Percentiles rank a stretch among this genome's conserved stretches.
These are phyloP conservation scores for Malania oleifera DNA, from an alignment of 164 flowering plant genomes.

Conservation along the genomic window DNA sequence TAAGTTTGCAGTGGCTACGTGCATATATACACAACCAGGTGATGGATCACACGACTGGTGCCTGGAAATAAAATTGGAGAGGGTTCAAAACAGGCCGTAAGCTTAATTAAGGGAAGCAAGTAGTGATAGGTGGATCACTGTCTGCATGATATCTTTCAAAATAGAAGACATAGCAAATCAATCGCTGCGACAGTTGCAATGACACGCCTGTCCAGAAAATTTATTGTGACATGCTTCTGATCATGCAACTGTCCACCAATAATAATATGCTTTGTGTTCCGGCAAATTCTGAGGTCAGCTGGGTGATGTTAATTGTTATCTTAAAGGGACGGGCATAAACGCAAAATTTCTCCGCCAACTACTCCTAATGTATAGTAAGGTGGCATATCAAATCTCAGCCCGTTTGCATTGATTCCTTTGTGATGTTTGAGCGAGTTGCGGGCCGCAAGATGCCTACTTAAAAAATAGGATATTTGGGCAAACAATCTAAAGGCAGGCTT, in stretches of 20 bases:
- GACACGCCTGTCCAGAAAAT: slow-evolving; percentile 15
- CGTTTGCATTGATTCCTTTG: too few relatives aligned
- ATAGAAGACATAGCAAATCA: slow-evolving; percentile 29
- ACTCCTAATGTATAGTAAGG: too few relatives aligned
- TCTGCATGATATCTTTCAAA: slow-evolving; percentile 37
- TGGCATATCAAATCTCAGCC: too few relatives aligned
- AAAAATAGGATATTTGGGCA: too few relatives aligned
- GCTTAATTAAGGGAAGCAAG: slow-evolving; percentile 3
- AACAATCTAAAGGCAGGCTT: too few relatives aligned
- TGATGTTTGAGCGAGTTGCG: too few relatives aligned
- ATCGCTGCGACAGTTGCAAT: slow-evolving; percentile 23
- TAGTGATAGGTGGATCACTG: slow-evolving; percentile 9
- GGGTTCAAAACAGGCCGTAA: slow-evolving; percentile 12
- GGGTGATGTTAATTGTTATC: slow-evolving; percentile 5
- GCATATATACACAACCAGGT: too few relatives aligned
- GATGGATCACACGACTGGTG: slow-evolving; percentile 52
- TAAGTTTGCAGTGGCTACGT: too few relatives aligned
- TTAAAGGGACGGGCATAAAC: slow-evolving; percentile 1
- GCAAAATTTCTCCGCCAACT: slow-evolving; percentile 28
- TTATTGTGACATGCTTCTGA: slow-evolving; percentile 33
- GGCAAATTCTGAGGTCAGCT: slow-evolving; percentile 32
- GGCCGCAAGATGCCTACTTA: too few relatives aligned
- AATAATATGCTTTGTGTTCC: slow-evolving; percentile 14
- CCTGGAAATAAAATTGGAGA: slow-evolving; percentile 48
- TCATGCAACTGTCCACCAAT: slow-evolving; percentile 4